These are phyloP conservation scores for Laetiporus sulphureus DNA, from an alignment of 1,284 basidiomycete species.

Conservation along the genomic window DNA sequence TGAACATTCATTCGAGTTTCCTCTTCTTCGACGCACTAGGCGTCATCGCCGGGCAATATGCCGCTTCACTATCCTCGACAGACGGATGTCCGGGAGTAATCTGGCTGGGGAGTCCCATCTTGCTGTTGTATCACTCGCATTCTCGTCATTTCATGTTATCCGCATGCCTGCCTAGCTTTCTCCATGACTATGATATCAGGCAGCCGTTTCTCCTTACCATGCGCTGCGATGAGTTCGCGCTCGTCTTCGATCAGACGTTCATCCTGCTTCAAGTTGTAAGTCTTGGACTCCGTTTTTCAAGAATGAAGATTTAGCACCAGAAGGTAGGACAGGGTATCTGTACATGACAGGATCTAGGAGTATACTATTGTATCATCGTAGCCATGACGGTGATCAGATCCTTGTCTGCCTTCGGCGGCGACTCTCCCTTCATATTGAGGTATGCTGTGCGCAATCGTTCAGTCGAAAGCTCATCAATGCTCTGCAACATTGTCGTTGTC, in stretches of 20 bases:
- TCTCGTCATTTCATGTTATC: constrained; percentile 17
- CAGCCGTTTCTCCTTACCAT: neutral
- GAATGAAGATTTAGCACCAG: too few species aligned
- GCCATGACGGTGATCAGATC: constrained; percentile 21
- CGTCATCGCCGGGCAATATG: constrained; percentile 11
- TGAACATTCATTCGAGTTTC: constrained; percentile 33
- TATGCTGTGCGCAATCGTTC: constrained; percentile 60
- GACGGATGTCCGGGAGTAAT: constrained; percentile 13
- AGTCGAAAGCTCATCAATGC: constrained; percentile 59
- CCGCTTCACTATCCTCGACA: constrained; percentile 6
- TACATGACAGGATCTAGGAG: neutral
- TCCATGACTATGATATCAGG: constrained; percentile 16
- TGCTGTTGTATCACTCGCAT: constrained; percentile 18
- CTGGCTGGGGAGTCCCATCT: constrained; percentile 14
- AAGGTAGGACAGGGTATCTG: too few species aligned
- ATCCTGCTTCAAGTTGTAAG: too few species aligned
- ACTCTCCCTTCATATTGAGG: constrained; percentile 24
- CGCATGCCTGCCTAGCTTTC: constrained; percentile 15
- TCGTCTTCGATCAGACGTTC: too few species aligned
- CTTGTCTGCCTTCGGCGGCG: constrained; percentile 19
- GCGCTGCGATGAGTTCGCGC: neutral
- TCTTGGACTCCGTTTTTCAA: too few species aligned
- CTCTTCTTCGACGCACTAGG: constrained; percentile 15
- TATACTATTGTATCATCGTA: constrained; percentile 17
- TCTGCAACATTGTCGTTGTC: constrained; percentile 43